Evolutionary conservation across 345 rosid genomes (phyloP).

Genomic region (Camelina hispida): DNA sequence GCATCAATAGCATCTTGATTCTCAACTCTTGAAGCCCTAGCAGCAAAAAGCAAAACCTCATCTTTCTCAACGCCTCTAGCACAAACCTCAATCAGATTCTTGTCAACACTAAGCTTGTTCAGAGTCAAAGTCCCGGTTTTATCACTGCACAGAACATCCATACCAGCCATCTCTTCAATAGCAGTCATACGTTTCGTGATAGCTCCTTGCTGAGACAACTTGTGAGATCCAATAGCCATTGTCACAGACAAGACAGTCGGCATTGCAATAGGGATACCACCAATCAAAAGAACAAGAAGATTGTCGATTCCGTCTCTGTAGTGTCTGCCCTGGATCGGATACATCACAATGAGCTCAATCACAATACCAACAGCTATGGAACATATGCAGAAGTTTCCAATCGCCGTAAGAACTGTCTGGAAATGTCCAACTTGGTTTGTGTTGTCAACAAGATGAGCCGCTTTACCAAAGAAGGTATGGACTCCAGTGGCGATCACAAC

Average conservation of each 20-base stretch:
- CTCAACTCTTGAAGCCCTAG: conserved; percentile 85
- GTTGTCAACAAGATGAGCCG: conserved; percentile 88
- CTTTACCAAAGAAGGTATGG: conserved; percentile 88
- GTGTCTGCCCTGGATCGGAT: conserved; percentile 68
- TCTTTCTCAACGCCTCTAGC: conserved; percentile 69
- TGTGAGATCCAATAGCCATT: conserved; percentile 91
- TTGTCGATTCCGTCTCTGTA: conserved; percentile 84
- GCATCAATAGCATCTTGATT: conserved; percentile 95
- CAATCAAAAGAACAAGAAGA: conserved; percentile 83
- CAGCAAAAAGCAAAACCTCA: conserved; percentile 70
- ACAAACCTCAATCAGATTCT: conserved; percentile 72
- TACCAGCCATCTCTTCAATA: conserved; percentile 91
- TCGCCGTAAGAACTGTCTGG: conserved; percentile 79
- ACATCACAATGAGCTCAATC: conserved; percentile 81
- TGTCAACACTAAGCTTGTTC: conserved; percentile 82
- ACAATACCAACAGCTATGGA: conserved; percentile 71
- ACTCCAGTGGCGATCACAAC: conserved; percentile 89
- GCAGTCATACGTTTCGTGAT: conserved; percentile 95
- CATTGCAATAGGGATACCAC: conserved; percentile 95
- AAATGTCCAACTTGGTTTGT: conserved; percentile 91
- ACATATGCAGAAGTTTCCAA: conserved; percentile 88
- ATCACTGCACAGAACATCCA: conserved; percentile 92
- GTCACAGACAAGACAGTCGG: conserved; percentile 77
- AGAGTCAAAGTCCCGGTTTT: conserved; percentile 87
- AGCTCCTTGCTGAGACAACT: conserved; percentile 78